phyloP scores from a whole-genome alignment of 257 asterid species.

The Solanum ossicruentum region DNA sequence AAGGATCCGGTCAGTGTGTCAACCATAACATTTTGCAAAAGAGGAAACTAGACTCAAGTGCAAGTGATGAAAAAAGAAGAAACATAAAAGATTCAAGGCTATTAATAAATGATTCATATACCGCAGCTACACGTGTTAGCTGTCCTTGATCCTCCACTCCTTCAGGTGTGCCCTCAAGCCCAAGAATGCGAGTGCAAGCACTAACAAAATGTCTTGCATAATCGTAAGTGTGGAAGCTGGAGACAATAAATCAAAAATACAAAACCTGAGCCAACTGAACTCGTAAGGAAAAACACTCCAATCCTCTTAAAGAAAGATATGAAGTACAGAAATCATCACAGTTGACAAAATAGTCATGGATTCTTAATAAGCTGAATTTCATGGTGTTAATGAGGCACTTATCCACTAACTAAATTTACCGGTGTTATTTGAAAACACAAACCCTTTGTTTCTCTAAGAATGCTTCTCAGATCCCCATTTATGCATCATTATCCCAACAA shows the following conservation, averaged over 20 bases:
- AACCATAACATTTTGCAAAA: slow-evolving; percentile 1
- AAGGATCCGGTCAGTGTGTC: neutral
- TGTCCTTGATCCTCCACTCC: slow-evolving; percentile 95
- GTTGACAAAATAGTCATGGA: neutral
- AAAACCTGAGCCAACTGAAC: neutral
- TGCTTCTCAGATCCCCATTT: neutral
- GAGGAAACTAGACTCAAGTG: neutral
- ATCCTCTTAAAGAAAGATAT: neutral
- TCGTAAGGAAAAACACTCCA: neutral
- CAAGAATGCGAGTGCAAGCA: slow-evolving; percentile 90
- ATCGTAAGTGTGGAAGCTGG: slow-evolving; percentile 84
- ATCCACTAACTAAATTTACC: neutral
- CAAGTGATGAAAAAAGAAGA: neutral
- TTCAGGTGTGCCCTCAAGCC: slow-evolving; percentile 94
- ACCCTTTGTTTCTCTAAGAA: neutral
- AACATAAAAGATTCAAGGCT: neutral
- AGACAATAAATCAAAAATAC: neutral
- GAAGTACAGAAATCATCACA: neutral
- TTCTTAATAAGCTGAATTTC: neutral
- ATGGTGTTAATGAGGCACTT: neutral
- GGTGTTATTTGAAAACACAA: neutral
- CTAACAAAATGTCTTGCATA: slow-evolving; percentile 91
- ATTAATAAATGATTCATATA: slow-evolving; percentile 9
- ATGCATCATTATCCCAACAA: neutral
- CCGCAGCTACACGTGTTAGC: slow-evolving; percentile 92